Base-by-base conservation (phyloP, 208 protist genomes). In the Crithidia expoeki region DNA sequence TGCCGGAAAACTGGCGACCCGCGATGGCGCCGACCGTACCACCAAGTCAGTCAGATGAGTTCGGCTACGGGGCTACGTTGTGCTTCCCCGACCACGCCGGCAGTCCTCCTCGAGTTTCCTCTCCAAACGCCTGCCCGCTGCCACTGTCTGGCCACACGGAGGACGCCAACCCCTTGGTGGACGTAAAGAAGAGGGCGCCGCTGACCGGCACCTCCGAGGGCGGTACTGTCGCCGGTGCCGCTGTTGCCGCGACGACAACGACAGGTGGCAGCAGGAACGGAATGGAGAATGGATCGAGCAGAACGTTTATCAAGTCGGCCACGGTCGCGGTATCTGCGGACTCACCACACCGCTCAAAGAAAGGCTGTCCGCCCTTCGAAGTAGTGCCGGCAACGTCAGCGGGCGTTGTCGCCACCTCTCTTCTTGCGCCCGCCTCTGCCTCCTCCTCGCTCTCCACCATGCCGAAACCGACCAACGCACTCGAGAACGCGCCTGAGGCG, bases 11-110 rank as follows among this genome's bases (percentile, higher is more conserved):
- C 64, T 77, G 72, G 72, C 65, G 25, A 5, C 42, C 49, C 2
- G 72, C 64, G 34, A 63, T 47, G 40, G 72, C 72, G 19, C 72
- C 72, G 19, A 77, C 72, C 12, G 72, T 77, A 50, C 72, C 72
- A 25, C 72, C 72, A 33, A 77, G 72, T 30, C 64, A 71, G 25
- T 55, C 64, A 2, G 72, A 77, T 32, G 58, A 60, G 23, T 50
- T 62, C 21, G 47, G 47, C 33, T 47, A 42, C 23, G n/a, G 23
- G 2, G 16, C 42, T 3, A 55, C 61, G 32, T 6, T 47, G 21
- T 44, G 23, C 47, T 67, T 67, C 33, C 33, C 61, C 19, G 61
- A 55, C 12, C 61, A 67, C 47, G 19, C 19, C 30, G 19, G 40
- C 61, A 56, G 21, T 4, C 59, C n/a, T 3, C 42, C 28, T 25